Evolutionary conservation across 2,329 filamentous ascomycete genomes (phyloP).

Genomic region (Aureobasidium sp.): DNA sequence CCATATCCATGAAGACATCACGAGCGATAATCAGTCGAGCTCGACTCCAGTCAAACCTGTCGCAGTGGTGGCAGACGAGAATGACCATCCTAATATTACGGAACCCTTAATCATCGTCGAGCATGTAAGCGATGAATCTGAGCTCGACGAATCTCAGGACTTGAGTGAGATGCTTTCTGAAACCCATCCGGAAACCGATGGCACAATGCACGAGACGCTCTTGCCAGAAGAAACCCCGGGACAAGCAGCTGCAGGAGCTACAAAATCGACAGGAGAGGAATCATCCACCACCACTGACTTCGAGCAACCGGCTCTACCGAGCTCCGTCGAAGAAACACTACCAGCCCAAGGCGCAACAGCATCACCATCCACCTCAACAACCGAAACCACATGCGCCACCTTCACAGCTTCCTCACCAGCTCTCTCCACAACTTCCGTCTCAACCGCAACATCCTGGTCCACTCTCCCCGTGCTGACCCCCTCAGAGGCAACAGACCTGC

Average conservation of each 20-base stretch:
- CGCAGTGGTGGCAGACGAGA: not conserved
- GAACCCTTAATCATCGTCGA: conserved; percentile 10
- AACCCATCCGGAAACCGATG: not conserved
- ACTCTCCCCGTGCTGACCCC: conserved; percentile 12
- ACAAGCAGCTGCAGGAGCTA: not conserved
- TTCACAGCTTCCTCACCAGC: conserved; percentile 5
- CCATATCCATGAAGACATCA: not conserved
- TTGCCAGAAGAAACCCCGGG: not conserved
- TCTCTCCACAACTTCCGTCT: conserved; percentile 9
- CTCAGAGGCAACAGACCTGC: conserved; percentile 6
- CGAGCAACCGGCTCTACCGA: not conserved
- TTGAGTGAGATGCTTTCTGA: no score
- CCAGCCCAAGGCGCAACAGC: not conserved
- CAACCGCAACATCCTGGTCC: conserved; percentile 11
- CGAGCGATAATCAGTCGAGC: not conserved
- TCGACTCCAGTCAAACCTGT: not conserved
- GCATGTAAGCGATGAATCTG: not conserved
- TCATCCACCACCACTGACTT: not conserved
- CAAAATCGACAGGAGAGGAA: not conserved
- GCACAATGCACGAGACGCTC: not conserved
- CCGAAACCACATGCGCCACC: not conserved
- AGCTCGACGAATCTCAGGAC: not conserved
- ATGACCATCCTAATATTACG: not conserved
- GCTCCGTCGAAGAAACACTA: not conserved
- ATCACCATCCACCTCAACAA: conserved; percentile 1